Evolutionary conservation across 192 early-diverging fungal species (phyloP), one percentile per base, ranked within the genome.

Genomic region (Linnemannia schmuckeri): DNA sequence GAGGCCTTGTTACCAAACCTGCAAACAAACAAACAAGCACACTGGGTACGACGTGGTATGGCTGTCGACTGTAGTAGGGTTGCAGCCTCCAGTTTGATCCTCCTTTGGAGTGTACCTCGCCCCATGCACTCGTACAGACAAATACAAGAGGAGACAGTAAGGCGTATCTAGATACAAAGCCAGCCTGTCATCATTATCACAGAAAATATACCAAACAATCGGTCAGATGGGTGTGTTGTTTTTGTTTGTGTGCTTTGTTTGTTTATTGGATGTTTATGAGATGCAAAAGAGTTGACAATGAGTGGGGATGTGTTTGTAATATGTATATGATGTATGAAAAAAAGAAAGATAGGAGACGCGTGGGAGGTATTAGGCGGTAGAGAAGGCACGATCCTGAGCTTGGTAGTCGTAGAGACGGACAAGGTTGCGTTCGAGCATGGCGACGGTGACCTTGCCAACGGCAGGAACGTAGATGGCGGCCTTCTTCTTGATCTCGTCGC

Each of bases 361-460:
- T 10, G 3, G 38, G 38, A 15, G 35, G 1, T 27, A 55, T 82
- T 77, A 83, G 47, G 79, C 78, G 24, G 49, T 49, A 18, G 74
- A 52, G 38, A 75, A 42, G 52, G 78, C 72, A 22, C 75, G 77
- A 40, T 82, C 78, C 49, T 85, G 78, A 17, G 49, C 55, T 52
- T 92, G 92, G 88, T 96, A 96, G 84, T 95, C 94, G 88, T 95
- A 94, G 38, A 99, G 91, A 40, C 99, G 93, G 55, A 99, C 87
- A 63, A 99, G 89, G 87, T 99, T 99, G 80, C 99, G 93, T 91
- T 99, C 94, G 47, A 99, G 91, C 99, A 99, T 99, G 20, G 97
- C 96, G 22, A 99, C 97, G 4, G 99, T 99, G 74, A 99, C 99
- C 88, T 99, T 99, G 63, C 99, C 99, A 17, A 99, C 96, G 7